A percentile compares a stretch with the other conserved stretches of the same genome.
Conservation (phyloP, 805 yeast genomes). For the Kuraishia cidri region DNA sequence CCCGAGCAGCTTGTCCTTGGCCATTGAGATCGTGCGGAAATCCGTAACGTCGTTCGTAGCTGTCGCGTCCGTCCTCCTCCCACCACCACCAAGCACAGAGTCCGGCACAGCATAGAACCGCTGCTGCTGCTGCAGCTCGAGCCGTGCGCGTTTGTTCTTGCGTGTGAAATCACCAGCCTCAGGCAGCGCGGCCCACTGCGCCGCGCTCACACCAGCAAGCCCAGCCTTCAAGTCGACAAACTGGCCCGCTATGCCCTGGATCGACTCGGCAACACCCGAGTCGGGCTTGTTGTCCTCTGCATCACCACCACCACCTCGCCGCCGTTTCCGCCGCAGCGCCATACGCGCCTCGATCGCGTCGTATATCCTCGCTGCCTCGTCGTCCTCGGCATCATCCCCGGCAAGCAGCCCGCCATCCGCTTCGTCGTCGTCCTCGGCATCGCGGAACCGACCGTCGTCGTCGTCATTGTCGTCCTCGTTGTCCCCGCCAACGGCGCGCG, state of each 20-base stretch:
- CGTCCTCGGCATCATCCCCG: constrained; percentile 42
- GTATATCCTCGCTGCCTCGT: constrained; percentile 71
- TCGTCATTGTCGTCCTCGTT: constrained; percentile 24
- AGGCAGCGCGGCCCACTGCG: constrained; percentile 78
- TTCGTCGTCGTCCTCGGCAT: constrained; percentile 20
- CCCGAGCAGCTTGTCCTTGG: constrained; percentile 51
- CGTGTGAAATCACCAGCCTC: constrained; percentile 85
- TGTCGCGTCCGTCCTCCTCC: constrained; percentile 15
- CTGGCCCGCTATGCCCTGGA: constrained; percentile 32
- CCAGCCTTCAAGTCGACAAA: constrained; percentile 64
- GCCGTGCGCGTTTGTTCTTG: constrained; percentile 63
- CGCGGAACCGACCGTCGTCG: constrained; percentile 15
- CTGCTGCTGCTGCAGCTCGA: constrained; percentile 50
- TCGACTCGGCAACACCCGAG: constrained; percentile 13
- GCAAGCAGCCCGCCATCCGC: constrained; percentile 6
- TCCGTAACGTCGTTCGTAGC: constrained; percentile 21
- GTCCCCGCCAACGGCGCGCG: constrained; percentile 15
- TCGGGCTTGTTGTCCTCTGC: constrained; percentile 6
- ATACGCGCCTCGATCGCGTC: constrained; percentile 54
- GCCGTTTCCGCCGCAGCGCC: constrained; percentile 15
- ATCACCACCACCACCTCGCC: constrained; percentile 5
- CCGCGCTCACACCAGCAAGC: constrained; percentile 46
- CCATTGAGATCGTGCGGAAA: constrained; percentile 49
- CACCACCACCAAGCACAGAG: constrained; percentile 34
- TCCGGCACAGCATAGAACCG: constrained; percentile 84